phyloP scores from a whole-genome alignment of 176 grass and related monocot species.

The Musa itinerans region DNA sequence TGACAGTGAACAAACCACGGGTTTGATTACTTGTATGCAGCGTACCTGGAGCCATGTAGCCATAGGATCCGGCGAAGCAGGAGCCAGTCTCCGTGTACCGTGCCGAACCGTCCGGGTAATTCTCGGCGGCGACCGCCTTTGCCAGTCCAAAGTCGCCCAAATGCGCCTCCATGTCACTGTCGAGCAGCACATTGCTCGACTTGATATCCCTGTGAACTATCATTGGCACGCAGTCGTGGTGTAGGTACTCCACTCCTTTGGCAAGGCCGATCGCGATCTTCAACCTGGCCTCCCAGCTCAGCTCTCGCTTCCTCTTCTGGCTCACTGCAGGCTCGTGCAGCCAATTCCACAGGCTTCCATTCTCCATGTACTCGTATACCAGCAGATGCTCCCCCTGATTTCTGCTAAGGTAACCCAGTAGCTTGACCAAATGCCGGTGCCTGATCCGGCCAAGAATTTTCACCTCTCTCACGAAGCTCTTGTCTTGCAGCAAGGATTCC shows the following conservation, averaged over 20 bases:
- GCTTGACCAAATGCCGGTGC: slow-evolving; percentile 93
- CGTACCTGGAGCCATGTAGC: slow-evolving; percentile 92
- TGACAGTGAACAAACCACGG: neutral
- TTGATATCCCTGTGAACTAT: slow-evolving; percentile 88
- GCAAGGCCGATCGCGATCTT: slow-evolving; percentile 62
- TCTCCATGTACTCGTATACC: slow-evolving; percentile 97
- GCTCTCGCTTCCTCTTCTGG: slow-evolving; percentile 34
- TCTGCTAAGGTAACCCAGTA: slow-evolving; percentile 60
- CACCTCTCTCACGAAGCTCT: slow-evolving; percentile 70
- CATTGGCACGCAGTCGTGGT: slow-evolving; percentile 75
- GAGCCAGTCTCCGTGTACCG: slow-evolving; percentile 59
- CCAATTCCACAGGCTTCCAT: slow-evolving; percentile 86
- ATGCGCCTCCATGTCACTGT: slow-evolving; percentile 93
- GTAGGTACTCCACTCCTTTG: slow-evolving; percentile 82
- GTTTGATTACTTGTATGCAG: neutral
- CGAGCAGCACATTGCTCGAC: slow-evolving; percentile 84
- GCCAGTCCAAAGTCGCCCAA: slow-evolving; percentile 93
- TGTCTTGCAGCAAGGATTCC: slow-evolving; percentile 46
- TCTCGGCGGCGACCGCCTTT: slow-evolving; percentile 59
- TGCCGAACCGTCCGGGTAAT: slow-evolving; percentile 10
- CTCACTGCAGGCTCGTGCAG: slow-evolving; percentile 42
- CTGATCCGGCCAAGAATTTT: slow-evolving; percentile 67
- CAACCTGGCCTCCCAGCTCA: slow-evolving; percentile 63
- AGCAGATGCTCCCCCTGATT: slow-evolving; percentile 43
- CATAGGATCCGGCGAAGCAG: slow-evolving; percentile 82